Base-by-base conservation (phyloP, 192 early-diverging fungal species). In the Rhizophagus sp. region DNA sequence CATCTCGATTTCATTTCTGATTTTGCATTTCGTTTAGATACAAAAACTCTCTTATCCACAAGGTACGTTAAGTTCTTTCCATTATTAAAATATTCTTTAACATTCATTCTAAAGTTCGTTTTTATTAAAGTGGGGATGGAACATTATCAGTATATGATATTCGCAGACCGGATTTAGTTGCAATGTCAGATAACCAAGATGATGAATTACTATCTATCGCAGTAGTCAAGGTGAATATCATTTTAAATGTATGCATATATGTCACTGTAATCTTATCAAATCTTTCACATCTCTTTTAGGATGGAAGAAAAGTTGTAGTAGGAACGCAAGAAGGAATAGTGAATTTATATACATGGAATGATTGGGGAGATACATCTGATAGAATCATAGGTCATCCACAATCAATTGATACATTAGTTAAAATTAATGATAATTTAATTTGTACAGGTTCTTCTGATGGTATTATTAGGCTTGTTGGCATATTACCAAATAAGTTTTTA, bases 1-100 rank as follows among this genome's bases (percentile, higher is more conserved):
- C 95, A 99, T 80, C 90, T 90, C 13, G 98, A 99, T 85, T 98
- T 94, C 79, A 97, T 99, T 67, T 93, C 96, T 0, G 95, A 97
- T 75, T 91, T 98, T 87, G 84, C 85, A 4, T 98, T 85, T 80
- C 88, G 91, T 50, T 64, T 79, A 6, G 83, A 90, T 33, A 94
- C 93, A 68, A 93, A 92, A 47, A 95, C 95, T 1, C 79, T 99
- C 67, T 85, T 99, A 27, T 92, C 90, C 0, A 89, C 94, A 27
- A 89, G 91, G 89, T 92, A 81, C 66, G 57, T 27, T 27, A 25
- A 1, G 1, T 34, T 67, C 30, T 22, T 5, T 22, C 52, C 17
- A 0, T 57, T 22, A 17, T 57, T 57, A 57, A 57, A 57, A 6
- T 17, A 57, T 7, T 22, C 17, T 57, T 52, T 57, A 22, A 57